Conservation (phyloP, 192 early-diverging fungal genomes). For the Coemansia sp. region DNA sequence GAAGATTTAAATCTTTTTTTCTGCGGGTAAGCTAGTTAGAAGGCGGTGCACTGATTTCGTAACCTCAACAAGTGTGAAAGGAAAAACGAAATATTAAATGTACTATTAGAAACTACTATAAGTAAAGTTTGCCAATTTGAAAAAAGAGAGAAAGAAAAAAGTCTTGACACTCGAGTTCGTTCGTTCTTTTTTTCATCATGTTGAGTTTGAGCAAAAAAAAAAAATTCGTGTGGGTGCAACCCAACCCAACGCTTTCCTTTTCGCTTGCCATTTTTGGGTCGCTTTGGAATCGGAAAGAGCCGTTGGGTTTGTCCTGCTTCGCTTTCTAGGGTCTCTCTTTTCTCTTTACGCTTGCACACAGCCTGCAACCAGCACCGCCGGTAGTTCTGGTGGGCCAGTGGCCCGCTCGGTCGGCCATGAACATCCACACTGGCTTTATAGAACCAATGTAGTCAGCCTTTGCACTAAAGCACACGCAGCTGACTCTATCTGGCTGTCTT, state of each 20-base stretch:
- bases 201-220: background rate
- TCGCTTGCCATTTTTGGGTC: background rate
- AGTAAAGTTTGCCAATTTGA: conserved; percentile 14
- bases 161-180: background rate
- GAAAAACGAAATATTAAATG: conserved; percentile 25
- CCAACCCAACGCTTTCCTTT: conserved; percentile 2
- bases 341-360: too few relatives aligned
- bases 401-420: too few relatives aligned
- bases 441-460: too few relatives aligned
- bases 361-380: too few relatives aligned
- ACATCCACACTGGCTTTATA: too few relatives aligned
- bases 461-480: too few relatives aligned
- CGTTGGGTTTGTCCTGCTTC: too few relatives aligned
- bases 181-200: background rate
- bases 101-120: conserved; percentile 21
- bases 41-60: conserved; percentile 30
- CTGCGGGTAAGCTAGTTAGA: conserved; percentile 8
- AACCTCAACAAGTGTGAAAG: conserved; percentile 18
- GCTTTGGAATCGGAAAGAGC: too few relatives aligned
- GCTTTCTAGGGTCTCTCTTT: too few relatives aligned
- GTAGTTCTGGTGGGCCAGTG: too few relatives aligned
- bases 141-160: conserved; percentile 26
- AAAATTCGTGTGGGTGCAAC: background rate
- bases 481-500: too few relatives aligned
- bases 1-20: conserved; percentile 13